These are phyloP conservation scores for Hanseniaspora guilliermondii DNA, from an alignment of 805 yeast genomes.

Conservation along the genomic window DNA sequence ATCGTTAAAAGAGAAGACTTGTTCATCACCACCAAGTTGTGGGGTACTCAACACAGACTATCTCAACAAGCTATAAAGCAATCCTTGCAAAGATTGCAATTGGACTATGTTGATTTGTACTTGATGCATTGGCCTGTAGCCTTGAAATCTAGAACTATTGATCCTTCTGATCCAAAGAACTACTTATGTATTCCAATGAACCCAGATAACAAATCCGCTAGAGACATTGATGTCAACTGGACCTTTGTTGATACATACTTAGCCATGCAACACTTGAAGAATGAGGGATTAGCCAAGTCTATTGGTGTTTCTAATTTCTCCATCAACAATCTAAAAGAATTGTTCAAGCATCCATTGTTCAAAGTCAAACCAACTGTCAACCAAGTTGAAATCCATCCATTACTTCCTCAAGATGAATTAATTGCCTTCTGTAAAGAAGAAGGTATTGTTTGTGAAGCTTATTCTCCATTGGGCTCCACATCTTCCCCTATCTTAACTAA, in stretches of 20 bases:
- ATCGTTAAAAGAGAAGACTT: conserved; percentile 37
- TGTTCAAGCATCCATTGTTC: conserved; percentile 39
- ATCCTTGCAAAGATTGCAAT: conserved; percentile 54
- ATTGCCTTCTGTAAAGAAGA: conserved; percentile 39
- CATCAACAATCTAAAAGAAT: conserved; percentile 36
- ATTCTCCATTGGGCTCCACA: conserved; percentile 61
- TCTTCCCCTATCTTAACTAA: conserved; percentile 42
- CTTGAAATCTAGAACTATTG: conserved; percentile 39
- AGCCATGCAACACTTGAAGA: conserved; percentile 46
- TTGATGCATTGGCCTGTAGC: conserved; percentile 89
- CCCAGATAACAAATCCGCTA: conserved; percentile 27
- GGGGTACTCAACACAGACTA: conserved; percentile 80
- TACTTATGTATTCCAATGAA: conserved; percentile 27
- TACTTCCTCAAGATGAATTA: conserved; percentile 52
- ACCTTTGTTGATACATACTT: conserved; percentile 48
- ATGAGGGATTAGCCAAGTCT: conserved; percentile 40
- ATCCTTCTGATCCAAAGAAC: conserved; percentile 24
- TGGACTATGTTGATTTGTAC: conserved; percentile 73
- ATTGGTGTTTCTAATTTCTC: conserved; percentile 73
- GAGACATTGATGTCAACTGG: conserved; percentile 32
- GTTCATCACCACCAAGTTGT: conserved; percentile 68
- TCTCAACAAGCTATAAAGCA: conserved; percentile 51
- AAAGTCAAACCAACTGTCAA: conserved; percentile 52
- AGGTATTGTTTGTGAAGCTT: conserved; percentile 54
- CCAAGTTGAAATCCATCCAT: conserved; percentile 70